These are phyloP conservation scores for Akanthomyces dipterigenus DNA, from an alignment of 2,329 filamentous ascomycete species.

Conservation along the genomic window DNA sequence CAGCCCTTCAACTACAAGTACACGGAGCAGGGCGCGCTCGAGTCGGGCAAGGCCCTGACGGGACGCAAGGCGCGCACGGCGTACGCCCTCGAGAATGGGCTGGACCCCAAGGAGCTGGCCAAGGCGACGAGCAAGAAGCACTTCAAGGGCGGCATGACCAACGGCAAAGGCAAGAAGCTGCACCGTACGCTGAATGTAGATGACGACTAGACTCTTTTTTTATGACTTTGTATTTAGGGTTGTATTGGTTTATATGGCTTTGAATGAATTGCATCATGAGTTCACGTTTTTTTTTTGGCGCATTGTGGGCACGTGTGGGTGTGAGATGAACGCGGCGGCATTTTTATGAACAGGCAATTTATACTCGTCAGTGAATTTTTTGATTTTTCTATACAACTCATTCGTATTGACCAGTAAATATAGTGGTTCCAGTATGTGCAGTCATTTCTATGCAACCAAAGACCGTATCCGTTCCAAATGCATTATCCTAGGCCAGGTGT, in stretches of 20 bases:
- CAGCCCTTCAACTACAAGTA: conserved; percentile 90
- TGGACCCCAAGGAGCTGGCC: conserved; percentile 74
- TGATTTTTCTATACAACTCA: not conserved
- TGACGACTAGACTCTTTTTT: conserved; percentile 9
- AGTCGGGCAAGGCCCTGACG: conserved; percentile 57
- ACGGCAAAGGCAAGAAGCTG: conserved; percentile 46
- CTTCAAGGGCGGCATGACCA: conserved; percentile 71
- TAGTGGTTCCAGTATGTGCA: not conserved
- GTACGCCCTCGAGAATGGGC: conserved; percentile 73
- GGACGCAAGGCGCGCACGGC: conserved; percentile 78
- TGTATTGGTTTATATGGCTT: not conserved
- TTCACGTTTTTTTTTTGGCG: not conserved
- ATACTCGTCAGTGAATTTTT: not conserved
- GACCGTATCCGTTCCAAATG: not conserved
- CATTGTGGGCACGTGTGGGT: not conserved
- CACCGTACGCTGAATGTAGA: conserved; percentile 14
- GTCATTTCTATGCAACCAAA: not conserved
- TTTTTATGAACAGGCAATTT: not conserved
- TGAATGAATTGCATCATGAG: not conserved
- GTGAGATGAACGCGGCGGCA: not conserved
- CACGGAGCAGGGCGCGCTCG: conserved; percentile 61
- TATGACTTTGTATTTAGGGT: not conserved
- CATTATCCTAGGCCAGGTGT: not conserved
- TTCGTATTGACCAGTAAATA: not conserved
- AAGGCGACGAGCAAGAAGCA: conserved; percentile 76